Evolutionary conservation across 257 asterid species (phyloP).

Genomic region (Solanum chiquidenum): DNA sequence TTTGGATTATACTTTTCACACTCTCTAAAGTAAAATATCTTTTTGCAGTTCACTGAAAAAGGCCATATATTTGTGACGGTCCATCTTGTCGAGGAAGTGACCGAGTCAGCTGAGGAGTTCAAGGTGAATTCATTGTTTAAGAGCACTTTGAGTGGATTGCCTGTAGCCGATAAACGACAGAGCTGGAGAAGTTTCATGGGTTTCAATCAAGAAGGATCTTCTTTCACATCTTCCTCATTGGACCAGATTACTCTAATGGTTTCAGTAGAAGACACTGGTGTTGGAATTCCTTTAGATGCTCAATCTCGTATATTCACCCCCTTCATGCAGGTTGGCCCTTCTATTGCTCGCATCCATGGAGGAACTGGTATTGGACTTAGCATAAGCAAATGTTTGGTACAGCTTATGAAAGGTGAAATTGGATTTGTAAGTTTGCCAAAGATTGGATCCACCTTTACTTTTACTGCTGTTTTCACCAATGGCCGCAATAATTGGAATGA

Average conservation of each 20-base stretch:
- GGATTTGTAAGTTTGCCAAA: constrained; percentile 68
- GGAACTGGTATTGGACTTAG: constrained; percentile 97
- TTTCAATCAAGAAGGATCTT: constrained; percentile 41
- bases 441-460: constrained; percentile 79
- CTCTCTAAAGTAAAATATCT: background rate
- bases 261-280: constrained; percentile 95
- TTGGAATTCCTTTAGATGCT: constrained; percentile 78
- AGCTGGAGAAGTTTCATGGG: constrained; percentile 60
- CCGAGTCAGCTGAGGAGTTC: constrained; percentile 17
- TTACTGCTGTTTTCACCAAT: constrained; percentile 64
- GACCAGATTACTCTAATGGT: constrained; percentile 61
- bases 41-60: constrained; percentile 74
- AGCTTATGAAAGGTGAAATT: constrained; percentile 94
- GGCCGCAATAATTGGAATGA: constrained; percentile 24
- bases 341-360: constrained; percentile 78
- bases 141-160: constrained; percentile 73
- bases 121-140: constrained; percentile 17
- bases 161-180: constrained; percentile 54
- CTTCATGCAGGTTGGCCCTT: constrained; percentile 94
- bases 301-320: constrained; percentile 77
- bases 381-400: constrained; percentile 93
- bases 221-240: constrained; percentile 15
- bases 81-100: constrained; percentile 69
- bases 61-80: constrained; percentile 88
- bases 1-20: background rate